Percentiles rank a stretch among this genome's conserved stretches.
phyloP scores from a whole-genome alignment of 306 rosid genomes.

The Quercus glauca region DNA sequence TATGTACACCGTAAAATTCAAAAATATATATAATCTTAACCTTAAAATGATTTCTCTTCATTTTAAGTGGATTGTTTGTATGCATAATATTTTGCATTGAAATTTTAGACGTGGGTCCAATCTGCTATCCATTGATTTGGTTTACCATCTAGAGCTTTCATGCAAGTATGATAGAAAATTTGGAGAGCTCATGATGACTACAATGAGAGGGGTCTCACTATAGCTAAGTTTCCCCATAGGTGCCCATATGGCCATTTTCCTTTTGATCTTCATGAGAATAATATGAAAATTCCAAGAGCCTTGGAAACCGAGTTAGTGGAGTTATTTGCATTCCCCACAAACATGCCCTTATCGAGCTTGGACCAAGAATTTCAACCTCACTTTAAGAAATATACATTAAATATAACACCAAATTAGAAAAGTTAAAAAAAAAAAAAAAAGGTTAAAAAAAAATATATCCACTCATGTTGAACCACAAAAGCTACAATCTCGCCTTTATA shows the following conservation, averaged over 20 bases:
- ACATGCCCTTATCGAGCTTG: conserved; percentile 67
- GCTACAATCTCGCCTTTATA: conserved; percentile 67
- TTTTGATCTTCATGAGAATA: conserved; percentile 30
- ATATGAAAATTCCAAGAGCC: conserved; percentile 79
- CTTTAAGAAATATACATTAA: conserved; percentile 12
- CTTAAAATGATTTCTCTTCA: too few species aligned
- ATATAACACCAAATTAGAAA: neutral
- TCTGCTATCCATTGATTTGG: neutral
- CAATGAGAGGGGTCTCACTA: neutral
- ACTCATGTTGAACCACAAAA: conserved; percentile 36
- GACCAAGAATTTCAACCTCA: conserved; percentile 59
- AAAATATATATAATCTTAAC: too few species aligned
- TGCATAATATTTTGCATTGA: neutral
- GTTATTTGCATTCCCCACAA: conserved; percentile 82
- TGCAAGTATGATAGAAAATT: neutral
- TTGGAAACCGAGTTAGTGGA: conserved; percentile 96
- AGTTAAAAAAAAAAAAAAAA: neutral
- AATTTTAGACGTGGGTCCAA: neutral
- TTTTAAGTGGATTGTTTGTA: neutral
- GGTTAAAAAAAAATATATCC: neutral
- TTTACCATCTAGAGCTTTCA: neutral
- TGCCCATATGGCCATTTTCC: neutral
- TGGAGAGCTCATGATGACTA: neutral
- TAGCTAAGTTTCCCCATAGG: neutral
- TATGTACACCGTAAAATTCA: too few species aligned